These are phyloP conservation scores for Penicillium arizonense DNA, from an alignment of 495 filamentous ascomycete species.

Conservation along the genomic window DNA sequence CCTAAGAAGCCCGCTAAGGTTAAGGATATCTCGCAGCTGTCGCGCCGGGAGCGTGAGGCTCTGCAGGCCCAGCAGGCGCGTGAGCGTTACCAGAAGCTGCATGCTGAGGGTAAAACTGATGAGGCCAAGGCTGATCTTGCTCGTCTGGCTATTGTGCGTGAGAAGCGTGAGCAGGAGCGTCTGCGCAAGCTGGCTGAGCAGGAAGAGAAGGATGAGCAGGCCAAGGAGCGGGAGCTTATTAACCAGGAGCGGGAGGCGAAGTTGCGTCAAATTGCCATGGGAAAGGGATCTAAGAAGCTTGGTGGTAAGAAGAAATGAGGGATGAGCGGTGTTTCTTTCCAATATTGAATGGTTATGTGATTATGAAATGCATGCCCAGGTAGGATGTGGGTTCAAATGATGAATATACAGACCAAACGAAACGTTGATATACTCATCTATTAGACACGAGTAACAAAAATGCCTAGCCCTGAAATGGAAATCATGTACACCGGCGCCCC, in stretches of 20 bases:
- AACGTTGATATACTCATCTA: constrained; percentile 1
- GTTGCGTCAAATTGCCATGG: constrained; percentile 29
- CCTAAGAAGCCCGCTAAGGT: constrained; percentile 34
- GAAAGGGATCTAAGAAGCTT: constrained; percentile 31
- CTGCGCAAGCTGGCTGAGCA: constrained; percentile 77
- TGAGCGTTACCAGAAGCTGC: constrained; percentile 89
- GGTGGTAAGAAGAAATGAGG: constrained; percentile 40
- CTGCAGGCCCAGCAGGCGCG: constrained; percentile 83
- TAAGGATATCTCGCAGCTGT: constrained; percentile 54
- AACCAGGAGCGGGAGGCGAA: constrained; percentile 35
- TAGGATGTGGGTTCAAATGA: not conserved
- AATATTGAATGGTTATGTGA: constrained; percentile 5
- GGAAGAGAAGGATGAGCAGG: constrained; percentile 65
- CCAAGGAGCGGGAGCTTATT: constrained; percentile 43
- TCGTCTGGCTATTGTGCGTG: constrained; percentile 71
- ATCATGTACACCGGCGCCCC: constrained; percentile 22
- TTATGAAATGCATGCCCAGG: not conserved
- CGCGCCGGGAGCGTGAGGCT: constrained; percentile 84
- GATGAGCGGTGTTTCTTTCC: not conserved
- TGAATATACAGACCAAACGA: not conserved
- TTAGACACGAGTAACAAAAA: not conserved
- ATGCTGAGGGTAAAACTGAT: constrained; percentile 95
- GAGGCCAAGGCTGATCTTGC: constrained; percentile 93
- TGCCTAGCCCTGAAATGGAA: not conserved
- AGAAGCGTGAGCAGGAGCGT: constrained; percentile 84